Evolutionary conservation across 257 asterid species (phyloP), one percentile per base, ranked within the genome.

Genomic region (Solanum rostratum): DNA sequence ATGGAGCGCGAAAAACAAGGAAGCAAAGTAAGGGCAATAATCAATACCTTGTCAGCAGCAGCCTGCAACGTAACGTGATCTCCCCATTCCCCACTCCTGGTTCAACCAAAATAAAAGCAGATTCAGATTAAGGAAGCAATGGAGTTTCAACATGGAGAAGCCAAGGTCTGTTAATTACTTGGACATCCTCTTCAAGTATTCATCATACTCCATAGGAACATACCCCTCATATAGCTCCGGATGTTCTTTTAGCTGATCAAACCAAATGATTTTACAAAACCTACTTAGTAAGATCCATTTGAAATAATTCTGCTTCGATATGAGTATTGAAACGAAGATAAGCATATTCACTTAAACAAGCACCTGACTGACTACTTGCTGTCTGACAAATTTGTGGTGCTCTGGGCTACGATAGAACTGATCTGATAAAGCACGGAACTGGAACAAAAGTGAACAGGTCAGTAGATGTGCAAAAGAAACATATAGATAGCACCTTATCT

Each of bases 11-110:
- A 66, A 55, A 76, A 30, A 19, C 19, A 85, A 65, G 66, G 57
- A 45, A 71, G 46, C 83, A 57, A 73, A 15, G 68, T 81, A 24
- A 78, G 78, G 84, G 87, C 45, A 71, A 82, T 14, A 29, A 87
- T 83, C 5, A 78, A 66, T 93, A 97, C 99, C 91, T 90, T 91
- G 93, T 97, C 98, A 4, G 99, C 95, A 62, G 99, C 97, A 81
- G 99, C 99, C 88, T 97, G 99, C 91, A 97, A 89, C 5, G 99
- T 94, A 70, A 97, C 99, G 86, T 97, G 99, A 92, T 97, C 99
- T 57, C 99, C 99, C 99, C 99, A 97, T 84, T 93, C 97, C 70
- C 97, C 96, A 49, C 81, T 91, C 91, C 99, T 97, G 90, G 53
- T 85, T 87, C 59, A 88, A 54, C 53, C 50, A 82, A 45, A 24